Evolutionary conservation across 768 basidiomycete species (phyloP).

Genomic region (Suillus ampliporus): DNA sequence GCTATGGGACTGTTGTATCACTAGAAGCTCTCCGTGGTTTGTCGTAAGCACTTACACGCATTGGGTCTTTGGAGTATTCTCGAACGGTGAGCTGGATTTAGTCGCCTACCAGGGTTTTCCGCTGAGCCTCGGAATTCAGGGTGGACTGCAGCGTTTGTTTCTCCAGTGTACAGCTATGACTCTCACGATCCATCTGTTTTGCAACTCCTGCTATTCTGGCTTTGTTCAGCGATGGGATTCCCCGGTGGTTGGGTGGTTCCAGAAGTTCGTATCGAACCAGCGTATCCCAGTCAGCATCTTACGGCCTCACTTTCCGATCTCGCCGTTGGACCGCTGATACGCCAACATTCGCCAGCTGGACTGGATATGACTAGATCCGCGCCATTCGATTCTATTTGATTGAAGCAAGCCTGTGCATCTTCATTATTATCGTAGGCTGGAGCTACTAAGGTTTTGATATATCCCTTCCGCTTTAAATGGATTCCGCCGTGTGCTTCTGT

Average conservation of each 20-base stretch:
- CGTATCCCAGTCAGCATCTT: slow-evolving; percentile 28
- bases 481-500: slow-evolving; percentile 1
- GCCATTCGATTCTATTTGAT: slow-evolving; percentile 4
- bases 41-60: slow-evolving; percentile 49
- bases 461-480: slow-evolving; percentile 1
- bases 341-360: background rate
- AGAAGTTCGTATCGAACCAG: slow-evolving; percentile 26
- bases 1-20: slow-evolving; percentile 47
- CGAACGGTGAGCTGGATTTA: slow-evolving; percentile 35
- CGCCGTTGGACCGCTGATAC: slow-evolving; percentile 2
- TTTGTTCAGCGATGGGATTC: slow-evolving; percentile 55
- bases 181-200: slow-evolving; percentile 51
- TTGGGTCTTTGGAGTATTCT: slow-evolving; percentile 52
- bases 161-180: slow-evolving; percentile 49
- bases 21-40: slow-evolving; percentile 43
- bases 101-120: background rate
- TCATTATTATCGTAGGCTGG: background rate
- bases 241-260: slow-evolving; percentile 37
- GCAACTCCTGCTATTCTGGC: slow-evolving; percentile 60
- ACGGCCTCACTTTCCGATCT: slow-evolving; percentile 33
- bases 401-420: background rate
- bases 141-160: slow-evolving; percentile 58
- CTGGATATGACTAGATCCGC: slow-evolving; percentile 2
- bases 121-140: slow-evolving; percentile 40
- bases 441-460: background rate